A percentile compares a stretch with the other conserved stretches of the same genome.
Evolutionary conservation across 805 yeast genomes (phyloP).

Genomic region (Nakazawaea pomicola): DNA sequence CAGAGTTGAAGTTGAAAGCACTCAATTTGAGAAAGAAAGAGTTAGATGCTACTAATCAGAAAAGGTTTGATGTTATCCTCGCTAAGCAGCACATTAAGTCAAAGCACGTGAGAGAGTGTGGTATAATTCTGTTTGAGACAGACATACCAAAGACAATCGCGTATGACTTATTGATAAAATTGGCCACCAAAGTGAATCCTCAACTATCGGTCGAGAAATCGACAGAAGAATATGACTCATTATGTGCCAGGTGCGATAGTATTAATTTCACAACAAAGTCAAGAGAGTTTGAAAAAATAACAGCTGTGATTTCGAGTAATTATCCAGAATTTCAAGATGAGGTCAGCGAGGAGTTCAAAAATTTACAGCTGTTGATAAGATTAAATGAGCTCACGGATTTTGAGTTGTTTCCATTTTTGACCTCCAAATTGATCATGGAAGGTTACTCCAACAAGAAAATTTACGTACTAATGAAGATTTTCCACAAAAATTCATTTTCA

Average conservation of each 20-base stretch:
- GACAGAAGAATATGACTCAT: neutral
- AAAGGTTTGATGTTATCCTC: constrained; percentile 25
- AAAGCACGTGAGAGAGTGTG: constrained; percentile 23
- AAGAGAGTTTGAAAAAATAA: constrained; percentile 4
- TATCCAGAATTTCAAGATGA: constrained; percentile 10
- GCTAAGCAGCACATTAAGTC: constrained; percentile 21
- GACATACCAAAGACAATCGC: constrained; percentile 18
- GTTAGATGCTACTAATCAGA: constrained; percentile 26
- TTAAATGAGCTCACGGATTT: constrained; percentile 7
- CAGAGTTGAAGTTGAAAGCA: constrained; percentile 24
- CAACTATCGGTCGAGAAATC: constrained; percentile 13
- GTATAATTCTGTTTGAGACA: constrained; percentile 28
- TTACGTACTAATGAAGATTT: constrained; percentile 6
- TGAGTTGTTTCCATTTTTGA: constrained; percentile 7
- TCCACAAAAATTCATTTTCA: neutral
- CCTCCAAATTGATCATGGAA: constrained; percentile 1
- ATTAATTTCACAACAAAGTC: constrained; percentile 5
- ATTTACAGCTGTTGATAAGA: constrained; percentile 1
- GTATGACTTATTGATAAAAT: constrained; percentile 14
- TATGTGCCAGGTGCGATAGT: neutral
- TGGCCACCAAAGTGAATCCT: constrained; percentile 1
- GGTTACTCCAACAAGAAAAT: neutral
- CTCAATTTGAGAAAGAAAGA: constrained; percentile 28
- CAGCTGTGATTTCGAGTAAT: neutral
- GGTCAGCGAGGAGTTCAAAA: neutral